These are phyloP conservation scores for Oenanthe sinensis DNA, from an alignment of 129 eudicot genomes.

Conservation along the genomic window DNA sequence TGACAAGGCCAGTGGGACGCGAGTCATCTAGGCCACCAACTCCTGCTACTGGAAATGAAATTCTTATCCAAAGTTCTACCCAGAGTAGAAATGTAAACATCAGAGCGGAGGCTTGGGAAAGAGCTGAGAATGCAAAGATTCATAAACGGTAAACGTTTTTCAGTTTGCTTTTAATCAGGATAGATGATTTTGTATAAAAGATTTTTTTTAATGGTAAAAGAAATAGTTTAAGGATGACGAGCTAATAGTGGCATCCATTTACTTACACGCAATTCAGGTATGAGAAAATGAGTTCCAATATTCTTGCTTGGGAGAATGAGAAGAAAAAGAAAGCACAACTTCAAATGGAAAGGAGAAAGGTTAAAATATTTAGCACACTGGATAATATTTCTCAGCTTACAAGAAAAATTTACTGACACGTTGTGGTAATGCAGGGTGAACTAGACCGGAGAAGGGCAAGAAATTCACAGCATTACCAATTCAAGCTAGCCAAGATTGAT, in stretches of 20 bases:
- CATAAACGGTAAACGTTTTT: slow-evolving; percentile 34
- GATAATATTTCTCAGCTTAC: background rate
- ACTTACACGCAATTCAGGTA: slow-evolving; percentile 26
- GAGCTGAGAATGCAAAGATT: slow-evolving; percentile 49
- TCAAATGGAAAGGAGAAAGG: slow-evolving; percentile 66
- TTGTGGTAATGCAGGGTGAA: slow-evolving; percentile 32
- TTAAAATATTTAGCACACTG: background rate
- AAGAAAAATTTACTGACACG: background rate
- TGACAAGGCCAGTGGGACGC: slow-evolving; percentile 17
- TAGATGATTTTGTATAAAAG: background rate
- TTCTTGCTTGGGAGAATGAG: slow-evolving; percentile 71
- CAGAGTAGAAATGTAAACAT: slow-evolving; percentile 22
- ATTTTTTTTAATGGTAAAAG: background rate
- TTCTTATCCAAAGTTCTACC: slow-evolving; percentile 23
- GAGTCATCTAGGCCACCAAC: slow-evolving; percentile 28
- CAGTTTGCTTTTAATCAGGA: background rate
- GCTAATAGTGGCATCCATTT: background rate
- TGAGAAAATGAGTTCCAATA: slow-evolving; percentile 34
- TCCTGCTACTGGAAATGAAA: slow-evolving; percentile 20
- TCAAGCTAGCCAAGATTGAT: slow-evolving; percentile 54
- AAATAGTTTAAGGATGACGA: background rate
- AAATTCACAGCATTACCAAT: slow-evolving; percentile 52
- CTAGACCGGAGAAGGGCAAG: slow-evolving; percentile 40
- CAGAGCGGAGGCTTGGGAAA: slow-evolving; percentile 70
- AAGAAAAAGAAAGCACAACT: slow-evolving; percentile 54